Evolutionary conservation across 352 stramenopile genomes (phyloP), one percentile per base, ranked within the genome.

Genomic region (Globisporangium takayamanum): DNA sequence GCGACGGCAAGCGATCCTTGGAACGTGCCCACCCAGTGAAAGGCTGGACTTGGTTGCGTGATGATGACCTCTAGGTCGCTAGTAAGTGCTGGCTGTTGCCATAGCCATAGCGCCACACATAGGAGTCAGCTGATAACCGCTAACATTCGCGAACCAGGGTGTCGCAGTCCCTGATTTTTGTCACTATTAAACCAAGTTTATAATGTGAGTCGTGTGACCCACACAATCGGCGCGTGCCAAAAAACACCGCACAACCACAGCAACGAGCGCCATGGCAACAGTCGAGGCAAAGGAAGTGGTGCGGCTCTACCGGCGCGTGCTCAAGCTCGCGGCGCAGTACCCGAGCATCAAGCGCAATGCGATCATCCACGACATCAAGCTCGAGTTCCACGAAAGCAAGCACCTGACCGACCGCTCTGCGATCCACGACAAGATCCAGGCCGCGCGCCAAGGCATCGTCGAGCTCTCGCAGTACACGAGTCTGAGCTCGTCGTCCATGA

Each of bases 271-370:
- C 18, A 76, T 85, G 73, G 33, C 33, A 12, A 39, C 33, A 39
- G 67, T 74, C 22, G 67, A 79, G 16, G 60, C 57, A 33, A 74
- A 74, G 53, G 69, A 89, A 53, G 78, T 95, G 50, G 62, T 85
- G 72, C 80, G 74, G 62, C 74, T 94, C 68, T 93, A 93, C 66
- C 76, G 84, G 44, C 80, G 72, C 54, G 80, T 96, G 46, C 79
- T 95, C 50, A 88, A 92, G 82, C 69, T 94, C 55, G 84, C 79
- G 50, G 76, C 85, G 67, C 72, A 76, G 50, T 94, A 92, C 67
- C 84, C 84, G 62, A 94, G 84, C 74, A 57, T 94, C 61, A 94
- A 94, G 76, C 80, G 82, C 51, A 72, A 88, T 45, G 78, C 82
- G 15, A 87, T 95, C 58, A 70, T 93, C 51, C 66, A 69, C 37